Base-by-base conservation (phyloP, 768 basidiomycete species). In the Exsudoporus frostii region DNA sequence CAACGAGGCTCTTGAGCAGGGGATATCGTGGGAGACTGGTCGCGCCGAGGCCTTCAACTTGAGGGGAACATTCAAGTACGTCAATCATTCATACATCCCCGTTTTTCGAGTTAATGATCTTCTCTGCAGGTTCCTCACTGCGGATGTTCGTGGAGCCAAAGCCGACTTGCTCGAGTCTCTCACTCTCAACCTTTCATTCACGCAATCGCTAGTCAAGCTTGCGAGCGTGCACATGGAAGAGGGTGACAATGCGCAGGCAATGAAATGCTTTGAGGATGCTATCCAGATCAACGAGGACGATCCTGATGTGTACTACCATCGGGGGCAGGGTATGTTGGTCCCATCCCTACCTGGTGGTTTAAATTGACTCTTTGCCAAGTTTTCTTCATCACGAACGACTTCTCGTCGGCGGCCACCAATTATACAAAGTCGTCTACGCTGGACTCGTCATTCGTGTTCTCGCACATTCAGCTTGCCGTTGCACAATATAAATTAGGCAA, bases 191-290 rank as follows among this genome's bases (percentile, higher is more conserved):
- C 90, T 81, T 14, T 74, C 73, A 39, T 83, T 85, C 61, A 92
- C 92, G 0, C 96, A 98, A 72, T 88, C 84, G 59, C 81, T 92
- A 69, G 94, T 99, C 60, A 99, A 99, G 80, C 85, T 98, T 56
- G 97, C 96, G 14, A 92, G 88, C 62, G 94, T 98, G 36, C 79
- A 95, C 71, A 98, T 99, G 96, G 97, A 99, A 68, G 86, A 95
- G 63, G 86, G 87, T 37, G 82, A 93, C 56, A 80, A 90, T 13
- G 73, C 77, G 19, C 83, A 82, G 58, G 90, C 96, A 1, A 94
- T 98, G 71, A 83, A 87, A 53, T 90, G 88, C 67, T 98, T 98
- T 67, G 94, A 96, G 40, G 78, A 87, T 57, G 97, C 97, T 1
- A 86, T 93, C 65, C 77, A 79, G 61, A 81, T 88, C 60, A 86